Evolutionary conservation across 176 grass and related monocot species (phyloP), one percentile per base, ranked within the genome.

Genomic region (Neostapfia colusana): DNA sequence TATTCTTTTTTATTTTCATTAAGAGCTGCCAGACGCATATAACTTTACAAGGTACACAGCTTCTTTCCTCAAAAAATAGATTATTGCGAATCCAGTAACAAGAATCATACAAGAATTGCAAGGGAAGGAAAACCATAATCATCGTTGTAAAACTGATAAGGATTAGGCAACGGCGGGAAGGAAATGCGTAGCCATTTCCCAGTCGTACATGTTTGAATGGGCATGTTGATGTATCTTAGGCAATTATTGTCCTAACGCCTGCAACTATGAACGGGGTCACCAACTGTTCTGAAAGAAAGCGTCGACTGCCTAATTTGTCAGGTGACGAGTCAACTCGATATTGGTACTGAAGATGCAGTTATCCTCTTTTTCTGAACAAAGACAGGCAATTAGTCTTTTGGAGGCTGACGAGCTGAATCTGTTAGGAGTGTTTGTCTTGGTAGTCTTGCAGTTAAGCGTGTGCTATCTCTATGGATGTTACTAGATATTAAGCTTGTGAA

Each of bases 241-340:
- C 68, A 76, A 70, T 76, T 50, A 63, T 65, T 63, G 63, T 48
- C 40, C 56, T 35, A 26, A 64, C 8, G 12, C 44, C 49, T 34
- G 35, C 20, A 14, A n/a, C n/a, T 26, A 3, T 77, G 53, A 42
- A 75, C 38, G 37, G n/a, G 58, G 37, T n/a, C 38, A 3, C 27
- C 38, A 27, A 37, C 31, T 12, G 13, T 67, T 56, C 54, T 12
- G 75, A 63, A 69, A 70, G 55, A 54, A 86, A 62, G 8, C 57
- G 73, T 45, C 73, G 65, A 77, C 65, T 38, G 18, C 57, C 57
- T 21, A 70, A 11, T 24, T 81, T 50, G 57, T 80, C 65, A n/a
- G 40, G 37, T 79, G 75, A 45, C 9, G 26, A 15, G 61, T 79
- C 76, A 59, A 38, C 49, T 48, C 50, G 17, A 58, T 26, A 25